These are phyloP conservation scores for Iris macrosiphon DNA, from an alignment of 106 monocot genomes.

Conservation along the genomic window DNA sequence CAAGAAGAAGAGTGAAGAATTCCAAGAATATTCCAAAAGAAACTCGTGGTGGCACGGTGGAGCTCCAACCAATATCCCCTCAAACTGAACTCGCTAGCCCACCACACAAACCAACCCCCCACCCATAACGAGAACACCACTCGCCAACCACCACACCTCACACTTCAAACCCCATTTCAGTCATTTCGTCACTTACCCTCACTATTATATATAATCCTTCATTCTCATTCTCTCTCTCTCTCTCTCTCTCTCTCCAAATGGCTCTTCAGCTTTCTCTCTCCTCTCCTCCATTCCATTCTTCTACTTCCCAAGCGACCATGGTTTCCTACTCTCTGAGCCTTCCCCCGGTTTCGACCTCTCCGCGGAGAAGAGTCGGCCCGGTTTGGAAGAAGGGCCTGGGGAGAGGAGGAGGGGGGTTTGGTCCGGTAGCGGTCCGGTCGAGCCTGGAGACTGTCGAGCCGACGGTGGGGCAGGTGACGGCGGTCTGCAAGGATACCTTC, in stretches of 20 bases:
- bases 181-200: no score
- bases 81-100: no score
- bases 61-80: no score
- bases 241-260: conserved; percentile 1
- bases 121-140: no score
- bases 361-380: background rate
- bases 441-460: conserved; percentile 33
- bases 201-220: no score
- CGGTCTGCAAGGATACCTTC: conserved; percentile 61
- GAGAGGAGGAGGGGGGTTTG: background rate
- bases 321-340: background rate
- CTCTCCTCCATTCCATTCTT: background rate
- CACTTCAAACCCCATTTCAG: no score
- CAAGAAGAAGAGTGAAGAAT: no score
- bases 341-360: background rate
- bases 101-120: no score
- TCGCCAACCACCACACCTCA: no score
- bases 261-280: conserved; percentile 32
- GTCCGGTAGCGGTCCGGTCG: conserved; percentile 9
- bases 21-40: no score
- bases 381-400: background rate
- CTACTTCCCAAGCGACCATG: background rate
- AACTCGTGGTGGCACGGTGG: no score
- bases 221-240: background rate
- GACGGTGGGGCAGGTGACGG: conserved; percentile 52